Conservation (phyloP, 441 rosid genomes). For the Syzygium syzygioides region DNA sequence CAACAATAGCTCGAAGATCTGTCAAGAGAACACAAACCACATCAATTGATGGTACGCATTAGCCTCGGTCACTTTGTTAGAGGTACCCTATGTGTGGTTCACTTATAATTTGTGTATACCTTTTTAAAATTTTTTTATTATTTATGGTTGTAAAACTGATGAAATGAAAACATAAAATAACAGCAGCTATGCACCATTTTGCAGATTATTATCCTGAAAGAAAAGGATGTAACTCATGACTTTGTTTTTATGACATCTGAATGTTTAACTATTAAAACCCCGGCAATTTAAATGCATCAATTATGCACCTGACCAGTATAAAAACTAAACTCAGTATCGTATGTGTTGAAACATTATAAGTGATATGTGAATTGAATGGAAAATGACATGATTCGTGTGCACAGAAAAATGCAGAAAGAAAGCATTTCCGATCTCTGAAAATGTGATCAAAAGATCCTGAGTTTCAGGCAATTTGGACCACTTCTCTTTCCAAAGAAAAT, state of each 20-base stretch:
- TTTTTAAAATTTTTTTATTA: not conserved
- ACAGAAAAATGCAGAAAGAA: not conserved
- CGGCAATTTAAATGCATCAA: not conserved
- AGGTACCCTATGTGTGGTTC: not conserved
- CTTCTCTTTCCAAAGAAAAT: not conserved
- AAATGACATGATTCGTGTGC: not conserved
- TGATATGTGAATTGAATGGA: not conserved
- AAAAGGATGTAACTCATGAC: not conserved
- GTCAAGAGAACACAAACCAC: not conserved
- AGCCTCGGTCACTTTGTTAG: not conserved
- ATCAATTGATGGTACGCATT: not conserved
- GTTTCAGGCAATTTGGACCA: not conserved
- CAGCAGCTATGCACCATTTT: not conserved
- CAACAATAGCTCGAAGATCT: conserved; percentile 5
- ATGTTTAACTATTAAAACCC: not conserved
- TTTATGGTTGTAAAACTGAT: not conserved
- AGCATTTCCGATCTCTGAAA: not conserved
- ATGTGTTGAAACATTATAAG: not conserved
- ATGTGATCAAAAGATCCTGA: not conserved
- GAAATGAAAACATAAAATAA: not conserved
- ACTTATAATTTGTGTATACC: too few relatives aligned
- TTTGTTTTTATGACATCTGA: not conserved
- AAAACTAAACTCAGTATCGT: not conserved
- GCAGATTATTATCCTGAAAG: not conserved
- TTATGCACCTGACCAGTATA: not conserved